phyloP scores from a whole-genome alignment of 495 filamentous ascomycete species.

The Xylaria acuta region DNA sequence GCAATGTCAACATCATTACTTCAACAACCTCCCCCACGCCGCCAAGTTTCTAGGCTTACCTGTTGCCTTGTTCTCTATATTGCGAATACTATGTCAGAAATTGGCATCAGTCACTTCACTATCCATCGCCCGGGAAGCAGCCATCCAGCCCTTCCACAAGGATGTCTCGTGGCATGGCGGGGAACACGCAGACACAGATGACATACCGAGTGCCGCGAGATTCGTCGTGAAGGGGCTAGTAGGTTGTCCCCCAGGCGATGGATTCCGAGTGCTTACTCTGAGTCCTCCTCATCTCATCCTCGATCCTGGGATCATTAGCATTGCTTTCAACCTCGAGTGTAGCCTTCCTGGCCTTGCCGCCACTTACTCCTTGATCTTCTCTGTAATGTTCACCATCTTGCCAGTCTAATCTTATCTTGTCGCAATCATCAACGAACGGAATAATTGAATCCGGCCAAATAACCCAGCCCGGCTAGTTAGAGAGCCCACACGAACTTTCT shows the following conservation, averaged over 20 bases:
- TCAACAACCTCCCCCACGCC: neutral
- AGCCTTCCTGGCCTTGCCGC: neutral
- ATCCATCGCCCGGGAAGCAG: constrained; percentile 17
- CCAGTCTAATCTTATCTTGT: constrained; percentile 38
- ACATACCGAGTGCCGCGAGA: constrained; percentile 14
- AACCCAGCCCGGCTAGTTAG: neutral
- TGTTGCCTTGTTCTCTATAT: constrained; percentile 96
- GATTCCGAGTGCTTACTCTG: constrained; percentile 72
- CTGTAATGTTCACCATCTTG: constrained; percentile 99
- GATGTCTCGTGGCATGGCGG: constrained; percentile 5
- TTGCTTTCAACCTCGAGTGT: neutral
- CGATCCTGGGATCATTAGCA: constrained; percentile 71
- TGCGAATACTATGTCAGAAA: constrained; percentile 35
- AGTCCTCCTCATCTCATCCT: constrained; percentile 99
- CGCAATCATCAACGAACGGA: neutral
- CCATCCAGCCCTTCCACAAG: constrained; percentile 14
- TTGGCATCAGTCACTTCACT: constrained; percentile 17
- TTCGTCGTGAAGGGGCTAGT: constrained; percentile 15
- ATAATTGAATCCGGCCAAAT: neutral
- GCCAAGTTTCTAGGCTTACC: constrained; percentile 59
- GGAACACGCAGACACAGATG: constrained; percentile 9
- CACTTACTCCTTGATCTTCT: constrained; percentile 97
- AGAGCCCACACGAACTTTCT: neutral
- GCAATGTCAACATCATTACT: constrained; percentile 27
- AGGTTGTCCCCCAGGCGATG: constrained; percentile 19